Percentiles rank a stretch among this genome's conserved stretches.
phyloP scores from a whole-genome alignment of 257 asterid genomes.

The Capsicum baccatum region DNA sequence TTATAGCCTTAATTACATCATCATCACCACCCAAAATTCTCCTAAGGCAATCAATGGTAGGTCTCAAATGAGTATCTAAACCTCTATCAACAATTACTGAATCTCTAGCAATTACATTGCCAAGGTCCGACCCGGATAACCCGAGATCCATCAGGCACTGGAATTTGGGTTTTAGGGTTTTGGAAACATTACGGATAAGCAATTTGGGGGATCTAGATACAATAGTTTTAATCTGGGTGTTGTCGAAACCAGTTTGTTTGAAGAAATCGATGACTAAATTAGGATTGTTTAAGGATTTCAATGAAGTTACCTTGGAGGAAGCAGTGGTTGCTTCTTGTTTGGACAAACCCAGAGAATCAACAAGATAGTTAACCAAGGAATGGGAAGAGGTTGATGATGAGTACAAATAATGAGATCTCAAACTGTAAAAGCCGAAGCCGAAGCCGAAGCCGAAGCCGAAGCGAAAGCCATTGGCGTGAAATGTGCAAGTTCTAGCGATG shows the following conservation, averaged over 20 bases:
- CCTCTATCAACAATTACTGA: neutral
- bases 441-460: neutral
- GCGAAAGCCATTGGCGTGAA: neutral
- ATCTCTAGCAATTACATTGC: neutral
- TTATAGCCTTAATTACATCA: neutral
- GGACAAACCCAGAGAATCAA: conserved; percentile 36
- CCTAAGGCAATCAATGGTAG: conserved; percentile 11
- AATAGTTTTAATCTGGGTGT: conserved; percentile 14
- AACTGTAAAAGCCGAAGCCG: neutral
- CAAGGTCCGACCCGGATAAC: conserved; percentile 8
- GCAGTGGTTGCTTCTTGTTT: conserved; percentile 24
- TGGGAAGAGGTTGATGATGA: neutral
- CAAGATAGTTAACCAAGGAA: conserved; percentile 13
- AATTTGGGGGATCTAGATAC: conserved; percentile 10
- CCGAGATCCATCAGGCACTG: conserved; percentile 6
- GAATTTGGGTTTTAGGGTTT: conserved; percentile 34
- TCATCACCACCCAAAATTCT: conserved; percentile 7
- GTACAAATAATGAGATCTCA: neutral
- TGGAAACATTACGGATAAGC: conserved; percentile 8
- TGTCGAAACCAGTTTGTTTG: conserved; percentile 18
- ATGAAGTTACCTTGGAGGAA: conserved; percentile 15
- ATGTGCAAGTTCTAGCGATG: neutral
- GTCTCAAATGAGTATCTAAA: neutral
- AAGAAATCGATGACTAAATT: conserved; percentile 32
- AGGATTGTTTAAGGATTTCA: neutral